A percentile compares a stretch with the other conserved stretches of the same genome.
Evolutionary conservation across 1,139 yeast species (phyloP).

Genomic region (Pneumocystis oryctolagi): DNA sequence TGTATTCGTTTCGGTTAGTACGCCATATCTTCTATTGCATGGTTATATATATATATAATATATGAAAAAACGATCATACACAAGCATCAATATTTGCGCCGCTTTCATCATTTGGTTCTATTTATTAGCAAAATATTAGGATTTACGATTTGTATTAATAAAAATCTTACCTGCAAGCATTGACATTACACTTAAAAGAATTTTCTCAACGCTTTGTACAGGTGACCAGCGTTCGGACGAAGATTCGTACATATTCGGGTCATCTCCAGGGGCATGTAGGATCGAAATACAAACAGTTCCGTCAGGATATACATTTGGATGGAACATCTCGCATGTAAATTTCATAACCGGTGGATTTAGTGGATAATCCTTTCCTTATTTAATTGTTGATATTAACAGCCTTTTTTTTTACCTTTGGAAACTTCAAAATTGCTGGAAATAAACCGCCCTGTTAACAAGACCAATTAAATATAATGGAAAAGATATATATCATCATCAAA

Average conservation of each 20-base stretch:
- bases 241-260: slow-evolving; percentile 84
- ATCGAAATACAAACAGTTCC: slow-evolving; percentile 95
- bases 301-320: slow-evolving; percentile 83
- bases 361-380: slow-evolving; percentile 52
- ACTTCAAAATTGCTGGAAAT: slow-evolving; percentile 66
- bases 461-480: slow-evolving; percentile 22
- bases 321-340: slow-evolving; percentile 73
- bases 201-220: slow-evolving; percentile 90
- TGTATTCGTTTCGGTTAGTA: slow-evolving; percentile 56
- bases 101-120: slow-evolving; percentile 85
- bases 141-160: not conserved
- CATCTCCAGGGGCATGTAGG: slow-evolving; percentile 91
- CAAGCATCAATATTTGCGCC: slow-evolving; percentile 97
- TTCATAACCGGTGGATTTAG: slow-evolving; percentile 75
- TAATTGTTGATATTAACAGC: not conserved
- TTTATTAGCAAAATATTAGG: not conserved
- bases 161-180: slow-evolving; percentile 48
- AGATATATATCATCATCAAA: not conserved
- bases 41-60: slow-evolving; percentile 8
- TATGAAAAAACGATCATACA: slow-evolving; percentile 13
- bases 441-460: slow-evolving; percentile 82
- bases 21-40: slow-evolving; percentile 55
- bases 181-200: slow-evolving; percentile 76
- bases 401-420: slow-evolving; percentile 39
- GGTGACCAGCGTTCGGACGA: slow-evolving; percentile 98